Percentiles rank a stretch among this genome's conserved stretches.
phyloP scores from a whole-genome alignment of 768 basidiomycete genomes.

The Trametes maxima region DNA sequence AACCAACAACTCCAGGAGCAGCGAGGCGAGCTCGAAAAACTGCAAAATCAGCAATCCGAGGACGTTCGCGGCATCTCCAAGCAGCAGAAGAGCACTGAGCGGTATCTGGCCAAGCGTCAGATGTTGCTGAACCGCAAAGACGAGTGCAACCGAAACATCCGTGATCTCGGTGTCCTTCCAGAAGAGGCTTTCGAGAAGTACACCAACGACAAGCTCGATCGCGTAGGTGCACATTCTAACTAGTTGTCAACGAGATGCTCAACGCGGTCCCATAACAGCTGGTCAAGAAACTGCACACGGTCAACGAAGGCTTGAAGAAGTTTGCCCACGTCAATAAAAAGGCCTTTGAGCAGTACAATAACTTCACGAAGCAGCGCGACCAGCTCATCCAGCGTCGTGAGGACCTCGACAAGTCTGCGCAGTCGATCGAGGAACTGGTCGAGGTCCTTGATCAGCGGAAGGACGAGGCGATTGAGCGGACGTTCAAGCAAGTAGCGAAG shows the following conservation, averaged over 20 bases:
- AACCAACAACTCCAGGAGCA: constrained; percentile 67
- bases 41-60: constrained; percentile 83
- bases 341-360: constrained; percentile 97
- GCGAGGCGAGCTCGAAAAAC: constrained; percentile 63
- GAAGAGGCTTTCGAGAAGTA: constrained; percentile 99
- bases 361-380: constrained; percentile 97
- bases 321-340: constrained; percentile 99
- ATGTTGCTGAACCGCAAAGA: constrained; percentile 85
- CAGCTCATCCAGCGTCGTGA: constrained; percentile 83
- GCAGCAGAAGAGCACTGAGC: constrained; percentile 93
- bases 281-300: constrained; percentile 87
- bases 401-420: constrained; percentile 87
- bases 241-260: background rate
- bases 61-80: constrained; percentile 85
- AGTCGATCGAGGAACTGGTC: constrained; percentile 91
- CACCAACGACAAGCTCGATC: constrained; percentile 82
- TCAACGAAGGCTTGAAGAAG: constrained; percentile 93
- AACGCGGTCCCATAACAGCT: constrained; percentile 51
- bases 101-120: constrained; percentile 90
- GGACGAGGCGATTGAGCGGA: constrained; percentile 97
- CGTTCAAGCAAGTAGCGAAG: constrained; percentile 96
- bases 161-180: constrained; percentile 93
- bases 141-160: constrained; percentile 93
- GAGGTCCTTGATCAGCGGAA: constrained; percentile 94
- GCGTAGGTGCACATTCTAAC: constrained; percentile 50